Evolutionary conservation across 306 rosid species (phyloP), one percentile per base, ranked within the genome.

Genomic region (Gastrolobium bilobum): DNA sequence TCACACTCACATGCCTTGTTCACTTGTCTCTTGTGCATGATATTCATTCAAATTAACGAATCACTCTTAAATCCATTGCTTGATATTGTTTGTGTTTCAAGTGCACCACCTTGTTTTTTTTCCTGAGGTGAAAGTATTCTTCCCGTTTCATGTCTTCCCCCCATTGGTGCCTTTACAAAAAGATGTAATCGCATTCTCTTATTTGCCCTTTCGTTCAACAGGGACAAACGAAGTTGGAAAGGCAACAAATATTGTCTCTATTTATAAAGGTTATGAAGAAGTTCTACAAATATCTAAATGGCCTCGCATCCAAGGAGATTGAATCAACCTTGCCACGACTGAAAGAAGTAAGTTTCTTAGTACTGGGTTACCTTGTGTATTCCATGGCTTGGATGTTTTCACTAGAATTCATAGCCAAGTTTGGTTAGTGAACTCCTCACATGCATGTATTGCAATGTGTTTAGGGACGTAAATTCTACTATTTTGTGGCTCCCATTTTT

Each of bases 261-360:
- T 90, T 92, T 82, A 95, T 87, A 39, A 92, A 95, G 86, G 90
- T 78, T 67, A 90, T 95, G 97, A 90, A 89, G 76, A 95, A 91
- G 87, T 74, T 95, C 53, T 75, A 89, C 84, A 90, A 86, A 74
- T 73, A 91, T 81, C 81, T 95, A 2, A 11, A 95, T 57, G 40
- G 86, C 35, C 78, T 90, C 66, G 91, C 88, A 42, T 87, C 92
- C 52, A 91, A 91, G 79, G 94, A 91, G 86, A 81, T 93, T 38
- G 94, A 82, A 66, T 85, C 96, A 84, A 86, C 92, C 85, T 79
- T 91, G 90, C 99, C 98, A 57, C 87, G 89, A 50, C 79, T 83
- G 75, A 92, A 82, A 82, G 91, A 89, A 73, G 99, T 94, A 89
- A 90, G 88, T 81, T 58, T 70, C 38, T 51, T 56, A 58, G 61